Evolutionary conservation across 2,329 filamentous ascomycete species (phyloP).

Genomic region (Calonectria crousiana): DNA sequence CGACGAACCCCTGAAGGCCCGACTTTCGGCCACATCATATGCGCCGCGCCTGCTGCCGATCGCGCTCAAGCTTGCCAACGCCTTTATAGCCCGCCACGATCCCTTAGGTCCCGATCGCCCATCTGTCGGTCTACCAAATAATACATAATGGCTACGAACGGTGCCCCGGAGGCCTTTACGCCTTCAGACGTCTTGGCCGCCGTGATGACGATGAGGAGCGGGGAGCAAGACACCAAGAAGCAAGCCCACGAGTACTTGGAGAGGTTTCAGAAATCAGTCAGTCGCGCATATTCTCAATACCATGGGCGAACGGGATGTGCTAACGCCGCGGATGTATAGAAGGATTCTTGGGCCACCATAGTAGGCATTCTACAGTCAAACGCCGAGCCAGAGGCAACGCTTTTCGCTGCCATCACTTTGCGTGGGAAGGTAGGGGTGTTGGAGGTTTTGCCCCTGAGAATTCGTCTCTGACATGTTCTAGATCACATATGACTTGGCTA

Average conservation of each 20-base stretch:
- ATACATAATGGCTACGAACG: slow-evolving; percentile 73
- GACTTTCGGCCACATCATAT: slow-evolving; percentile 39
- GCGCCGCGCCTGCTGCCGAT: slow-evolving; percentile 37
- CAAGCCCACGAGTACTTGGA: slow-evolving; percentile 93
- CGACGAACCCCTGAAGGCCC: slow-evolving; percentile 18
- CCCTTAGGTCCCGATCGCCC: slow-evolving; percentile 23
- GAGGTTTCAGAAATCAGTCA: slow-evolving; percentile 97
- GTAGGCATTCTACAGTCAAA: slow-evolving; percentile 88
- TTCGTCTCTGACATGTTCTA: slow-evolving; percentile 52
- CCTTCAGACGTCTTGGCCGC: slow-evolving; percentile 83
- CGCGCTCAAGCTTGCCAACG: slow-evolving; percentile 37
- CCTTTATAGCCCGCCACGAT: slow-evolving; percentile 8
- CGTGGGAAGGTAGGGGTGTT: slow-evolving; percentile 85
- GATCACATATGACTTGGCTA: slow-evolving; percentile 93
- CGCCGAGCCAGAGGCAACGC: slow-evolving; percentile 84
- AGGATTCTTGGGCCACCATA: slow-evolving; percentile 91
- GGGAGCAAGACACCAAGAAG: slow-evolving; percentile 84
- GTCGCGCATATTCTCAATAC: slow-evolving; percentile 26
- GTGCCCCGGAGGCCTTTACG: slow-evolving; percentile 78
- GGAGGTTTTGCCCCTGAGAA: background rate
- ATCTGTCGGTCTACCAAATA: slow-evolving; percentile 21
- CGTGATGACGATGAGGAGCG: slow-evolving; percentile 91
- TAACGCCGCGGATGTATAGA: slow-evolving; percentile 61
- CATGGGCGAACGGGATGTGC: background rate
- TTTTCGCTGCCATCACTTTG: slow-evolving; percentile 96